Percentiles rank a stretch among this genome's conserved stretches.
phyloP scores from a whole-genome alignment of 331 rosid species.

The Phaseolus coccineus region DNA sequence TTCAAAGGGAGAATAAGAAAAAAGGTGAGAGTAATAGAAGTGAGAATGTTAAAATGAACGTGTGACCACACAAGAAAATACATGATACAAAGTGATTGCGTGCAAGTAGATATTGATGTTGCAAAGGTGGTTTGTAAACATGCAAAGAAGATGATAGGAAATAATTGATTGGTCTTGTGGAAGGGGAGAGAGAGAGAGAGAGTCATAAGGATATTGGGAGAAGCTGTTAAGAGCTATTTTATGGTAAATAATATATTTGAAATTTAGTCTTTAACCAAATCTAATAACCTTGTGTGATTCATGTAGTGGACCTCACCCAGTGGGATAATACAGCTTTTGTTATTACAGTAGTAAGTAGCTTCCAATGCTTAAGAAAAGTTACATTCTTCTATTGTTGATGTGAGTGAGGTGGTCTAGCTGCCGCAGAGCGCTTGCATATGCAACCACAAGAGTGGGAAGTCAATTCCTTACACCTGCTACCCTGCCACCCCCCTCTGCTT shows the following conservation, averaged over 20 bases:
- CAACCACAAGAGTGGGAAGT: conserved; percentile 27
- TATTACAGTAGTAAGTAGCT: not conserved
- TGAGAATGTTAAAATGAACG: not conserved
- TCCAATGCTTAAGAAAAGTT: conserved; percentile 18
- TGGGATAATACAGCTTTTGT: not conserved
- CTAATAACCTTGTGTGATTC: not conserved
- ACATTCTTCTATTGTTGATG: conserved; percentile 12
- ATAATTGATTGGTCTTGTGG: not conserved
- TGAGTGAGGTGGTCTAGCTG: not conserved
- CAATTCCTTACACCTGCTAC: not conserved
- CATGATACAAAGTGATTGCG: not conserved
- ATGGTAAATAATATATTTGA: not conserved
- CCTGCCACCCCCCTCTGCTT: not conserved
- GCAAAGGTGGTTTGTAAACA: not conserved
- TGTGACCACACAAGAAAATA: not conserved
- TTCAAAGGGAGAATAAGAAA: not conserved
- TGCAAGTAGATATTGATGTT: not conserved
- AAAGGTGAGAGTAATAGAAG: not conserved
- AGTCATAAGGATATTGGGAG: not conserved
- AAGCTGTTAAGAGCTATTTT: not conserved
- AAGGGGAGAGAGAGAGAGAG: not conserved
- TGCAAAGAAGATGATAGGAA: not conserved
- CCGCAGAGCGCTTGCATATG: not conserved
- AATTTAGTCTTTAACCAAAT: not conserved
- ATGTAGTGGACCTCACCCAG: not conserved